phyloP scores from a whole-genome alignment of 2,329 filamentous ascomycete genomes.

The Claviceps sorghi region DNA sequence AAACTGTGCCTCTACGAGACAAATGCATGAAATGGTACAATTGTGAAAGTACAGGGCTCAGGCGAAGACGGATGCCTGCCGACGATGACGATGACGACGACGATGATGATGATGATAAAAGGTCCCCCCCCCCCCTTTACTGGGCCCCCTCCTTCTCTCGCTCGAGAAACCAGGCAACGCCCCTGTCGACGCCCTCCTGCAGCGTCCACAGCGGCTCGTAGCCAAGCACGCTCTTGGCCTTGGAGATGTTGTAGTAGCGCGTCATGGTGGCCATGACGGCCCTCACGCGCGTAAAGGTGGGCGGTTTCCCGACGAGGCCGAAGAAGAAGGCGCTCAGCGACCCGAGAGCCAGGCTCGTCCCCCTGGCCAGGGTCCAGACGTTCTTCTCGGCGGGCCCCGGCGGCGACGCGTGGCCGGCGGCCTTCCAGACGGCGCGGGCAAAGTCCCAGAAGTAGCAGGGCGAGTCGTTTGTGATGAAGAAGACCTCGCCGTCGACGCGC shows the following conservation, averaged over 20 bases:
- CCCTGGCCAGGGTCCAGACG: slow-evolving; percentile 40
- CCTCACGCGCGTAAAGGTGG: slow-evolving; percentile 44
- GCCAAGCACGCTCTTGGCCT: slow-evolving; percentile 56
- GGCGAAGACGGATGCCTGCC: no score
- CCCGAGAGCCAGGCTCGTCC: slow-evolving; percentile 37
- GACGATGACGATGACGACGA: no score
- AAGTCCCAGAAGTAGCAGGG: slow-evolving; percentile 91
- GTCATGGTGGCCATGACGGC: slow-evolving; percentile 60
- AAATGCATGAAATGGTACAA: no score
- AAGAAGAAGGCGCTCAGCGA: slow-evolving; percentile 38
- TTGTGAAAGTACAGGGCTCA: no score
- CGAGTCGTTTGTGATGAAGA: slow-evolving; percentile 80
- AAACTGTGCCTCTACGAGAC: no score
- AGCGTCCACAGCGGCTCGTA: slow-evolving; percentile 54
- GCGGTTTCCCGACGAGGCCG: slow-evolving; percentile 32
- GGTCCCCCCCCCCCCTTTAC: no score
- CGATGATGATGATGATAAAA: no score
- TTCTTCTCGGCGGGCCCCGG: slow-evolving; percentile 28
- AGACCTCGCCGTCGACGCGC: slow-evolving; percentile 68
- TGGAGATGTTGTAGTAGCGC: slow-evolving; percentile 62
- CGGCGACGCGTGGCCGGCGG: slow-evolving; percentile 32
- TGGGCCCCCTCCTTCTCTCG: slow-evolving; percentile 22
- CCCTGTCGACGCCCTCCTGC: slow-evolving; percentile 45
- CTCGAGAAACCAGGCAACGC: slow-evolving; percentile 40
- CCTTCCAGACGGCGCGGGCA: slow-evolving; percentile 60